Percentiles rank a stretch among this genome's conserved stretches.
These are phyloP conservation scores for Holtermanniella nyarrowii DNA, from an alignment of 768 basidiomycete genomes.

Conservation along the genomic window DNA sequence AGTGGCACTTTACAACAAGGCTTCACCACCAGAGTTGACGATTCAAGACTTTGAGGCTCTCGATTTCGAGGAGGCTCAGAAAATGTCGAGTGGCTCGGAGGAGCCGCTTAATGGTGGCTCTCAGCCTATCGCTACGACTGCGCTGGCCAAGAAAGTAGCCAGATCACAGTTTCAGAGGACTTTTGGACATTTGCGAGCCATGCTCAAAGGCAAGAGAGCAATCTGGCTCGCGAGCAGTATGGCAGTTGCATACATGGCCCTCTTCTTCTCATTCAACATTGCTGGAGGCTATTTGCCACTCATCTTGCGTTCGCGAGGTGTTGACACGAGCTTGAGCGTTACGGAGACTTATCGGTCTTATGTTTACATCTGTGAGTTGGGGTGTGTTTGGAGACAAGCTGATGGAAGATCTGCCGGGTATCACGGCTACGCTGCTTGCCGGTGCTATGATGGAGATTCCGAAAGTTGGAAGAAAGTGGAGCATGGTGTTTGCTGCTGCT, in stretches of 20 bases:
- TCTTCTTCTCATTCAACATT: constrained; percentile 36
- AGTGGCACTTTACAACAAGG: constrained; percentile 42
- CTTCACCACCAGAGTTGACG: constrained; percentile 33
- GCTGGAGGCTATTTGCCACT: constrained; percentile 41
- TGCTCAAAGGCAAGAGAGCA: constrained; percentile 28
- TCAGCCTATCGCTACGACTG: background rate
- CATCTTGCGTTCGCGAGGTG: constrained; percentile 32
- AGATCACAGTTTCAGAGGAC: constrained; percentile 3
- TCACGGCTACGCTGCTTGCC: constrained; percentile 19
- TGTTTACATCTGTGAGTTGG: constrained; percentile 24
- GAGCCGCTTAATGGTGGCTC: background rate
- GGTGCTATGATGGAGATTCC: constrained; percentile 21
- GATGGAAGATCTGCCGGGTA: constrained; percentile 21
- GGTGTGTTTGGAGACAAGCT: background rate
- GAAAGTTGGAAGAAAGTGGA: constrained; percentile 16
- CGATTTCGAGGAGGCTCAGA: constrained; percentile 24
- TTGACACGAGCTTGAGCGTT: constrained; percentile 16
- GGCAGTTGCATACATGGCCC: constrained; percentile 17
- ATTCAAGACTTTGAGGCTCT: constrained; percentile 40
- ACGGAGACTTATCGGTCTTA: constrained; percentile 36
- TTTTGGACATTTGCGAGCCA: constrained; percentile 33
- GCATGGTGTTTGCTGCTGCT: constrained; percentile 19
- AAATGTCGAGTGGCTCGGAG: background rate
- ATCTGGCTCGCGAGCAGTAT: constrained; percentile 29
- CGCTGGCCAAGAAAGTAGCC: constrained; percentile 1